Percentiles rank a stretch among this genome's conserved stretches.
These are phyloP conservation scores for Coemansia sp. DNA, from an alignment of 192 early-diverging fungal genomes.

Conservation along the genomic window DNA sequence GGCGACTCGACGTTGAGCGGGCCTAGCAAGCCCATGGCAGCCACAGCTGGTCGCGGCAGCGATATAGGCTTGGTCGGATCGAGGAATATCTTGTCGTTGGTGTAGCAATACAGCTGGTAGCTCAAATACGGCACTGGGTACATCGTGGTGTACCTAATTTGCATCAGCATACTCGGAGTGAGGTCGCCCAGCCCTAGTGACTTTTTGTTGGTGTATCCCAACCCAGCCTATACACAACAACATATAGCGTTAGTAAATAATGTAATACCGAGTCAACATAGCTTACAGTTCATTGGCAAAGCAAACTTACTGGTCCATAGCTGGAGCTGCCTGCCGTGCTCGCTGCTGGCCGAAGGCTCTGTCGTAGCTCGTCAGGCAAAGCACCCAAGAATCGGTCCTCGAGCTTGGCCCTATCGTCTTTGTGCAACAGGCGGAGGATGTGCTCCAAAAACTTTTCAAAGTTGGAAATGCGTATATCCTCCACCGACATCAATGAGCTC, in stretches of 20 bases:
- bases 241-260: background rate
- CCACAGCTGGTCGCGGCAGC: conserved; percentile 30
- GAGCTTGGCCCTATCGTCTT: conserved; percentile 27
- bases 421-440: conserved; percentile 36
- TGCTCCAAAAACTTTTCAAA: conserved; percentile 87
- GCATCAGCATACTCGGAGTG: conserved; percentile 45
- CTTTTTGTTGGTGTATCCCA: conserved; percentile 22
- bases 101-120: conserved; percentile 37
- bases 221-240: background rate
- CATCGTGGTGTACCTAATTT: conserved; percentile 50
- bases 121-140: conserved; percentile 34
- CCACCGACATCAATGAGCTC: conserved; percentile 74
- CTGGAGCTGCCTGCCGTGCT: background rate
- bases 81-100: conserved; percentile 31
- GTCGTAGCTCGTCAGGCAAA: conserved; percentile 34
- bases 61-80: conserved; percentile 29
- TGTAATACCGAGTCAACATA: background rate
- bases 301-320: background rate
- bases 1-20: conserved; percentile 57
- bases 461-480: conserved; percentile 82
- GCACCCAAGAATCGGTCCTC: conserved; percentile 35
- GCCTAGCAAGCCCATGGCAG: conserved; percentile 10
- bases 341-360: background rate
- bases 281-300: background rate
- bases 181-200: conserved; percentile 26